Percentiles rank a stretch among this genome's conserved stretches.
Conservation (phyloP, 352 stramenopile species). For the Globisporangium rhizosaccharum region DNA sequence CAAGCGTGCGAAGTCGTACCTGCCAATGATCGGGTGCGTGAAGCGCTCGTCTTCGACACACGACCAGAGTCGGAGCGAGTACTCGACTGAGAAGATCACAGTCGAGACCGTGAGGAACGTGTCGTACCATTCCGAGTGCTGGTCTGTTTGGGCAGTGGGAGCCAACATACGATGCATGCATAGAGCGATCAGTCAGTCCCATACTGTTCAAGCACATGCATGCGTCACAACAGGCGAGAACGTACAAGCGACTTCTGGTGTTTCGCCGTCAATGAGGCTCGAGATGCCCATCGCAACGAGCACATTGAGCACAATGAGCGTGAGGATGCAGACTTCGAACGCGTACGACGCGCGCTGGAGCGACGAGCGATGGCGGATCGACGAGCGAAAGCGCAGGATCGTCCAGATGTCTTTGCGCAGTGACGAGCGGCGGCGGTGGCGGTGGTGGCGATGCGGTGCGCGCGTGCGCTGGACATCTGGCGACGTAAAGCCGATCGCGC, state of each 20-base stretch:
- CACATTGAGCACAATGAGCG: slow-evolving; percentile 77
- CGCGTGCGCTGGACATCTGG: not conserved
- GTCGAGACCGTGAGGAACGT: slow-evolving; percentile 76
- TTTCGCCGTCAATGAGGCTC: slow-evolving; percentile 15
- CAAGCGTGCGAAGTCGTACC: slow-evolving; percentile 18
- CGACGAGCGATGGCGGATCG: slow-evolving; percentile 42
- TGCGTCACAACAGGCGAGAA: not conserved
- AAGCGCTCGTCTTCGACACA: slow-evolving; percentile 76
- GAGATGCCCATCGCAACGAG: slow-evolving; percentile 69
- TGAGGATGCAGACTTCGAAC: slow-evolving; percentile 60
- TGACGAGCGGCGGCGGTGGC: slow-evolving; percentile 6
- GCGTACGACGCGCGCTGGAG: slow-evolving; percentile 65
- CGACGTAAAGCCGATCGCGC: slow-evolving; percentile 12
- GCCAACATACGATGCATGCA: too few relatives aligned
- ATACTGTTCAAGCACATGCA: slow-evolving; percentile 3
- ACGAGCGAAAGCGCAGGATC: slow-evolving; percentile 69
- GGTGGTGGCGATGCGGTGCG: not conserved
- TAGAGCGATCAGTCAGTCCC: not conserved
- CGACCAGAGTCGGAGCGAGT: slow-evolving; percentile 70
- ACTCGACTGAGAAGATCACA: slow-evolving; percentile 69
- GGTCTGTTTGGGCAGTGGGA: slow-evolving; percentile 17
- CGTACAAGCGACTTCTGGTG: slow-evolving; percentile 10
- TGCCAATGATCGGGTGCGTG: slow-evolving; percentile 36
- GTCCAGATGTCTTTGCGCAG: slow-evolving; percentile 68
- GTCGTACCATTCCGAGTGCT: slow-evolving; percentile 57